Evolutionary conservation across 139 green algal genomes (phyloP).

Genomic region (Micromonas commoda): DNA sequence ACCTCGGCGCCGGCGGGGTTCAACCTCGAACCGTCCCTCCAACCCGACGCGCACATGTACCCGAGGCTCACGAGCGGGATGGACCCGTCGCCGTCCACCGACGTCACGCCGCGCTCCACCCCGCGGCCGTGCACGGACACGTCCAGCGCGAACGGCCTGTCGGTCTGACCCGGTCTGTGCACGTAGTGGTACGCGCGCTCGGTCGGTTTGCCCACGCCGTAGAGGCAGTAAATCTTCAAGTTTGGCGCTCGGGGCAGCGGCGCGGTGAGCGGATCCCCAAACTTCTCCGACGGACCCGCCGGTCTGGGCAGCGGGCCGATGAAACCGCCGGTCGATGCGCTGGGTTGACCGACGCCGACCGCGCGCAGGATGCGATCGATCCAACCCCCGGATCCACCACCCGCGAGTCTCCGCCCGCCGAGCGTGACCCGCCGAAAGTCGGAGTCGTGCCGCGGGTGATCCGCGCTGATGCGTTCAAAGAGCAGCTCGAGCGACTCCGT

Average conservation of each 20-base stretch:
- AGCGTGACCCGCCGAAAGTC: neutral
- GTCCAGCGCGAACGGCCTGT: neutral
- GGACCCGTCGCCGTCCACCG: constrained; percentile 21
- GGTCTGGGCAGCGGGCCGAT: neutral
- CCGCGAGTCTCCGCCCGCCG: too few relatives aligned
- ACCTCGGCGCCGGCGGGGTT: constrained; percentile 12
- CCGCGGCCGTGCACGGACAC: neutral
- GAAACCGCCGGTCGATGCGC: neutral
- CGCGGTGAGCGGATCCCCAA: neutral
- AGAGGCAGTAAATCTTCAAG: constrained; percentile 30
- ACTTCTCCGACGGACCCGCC: neutral
- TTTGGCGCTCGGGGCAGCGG: constrained; percentile 24
- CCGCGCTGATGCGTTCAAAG: neutral
- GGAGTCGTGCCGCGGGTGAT: neutral
- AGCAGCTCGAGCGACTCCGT: neutral
- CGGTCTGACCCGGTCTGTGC: neutral
- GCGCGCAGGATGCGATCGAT: too few relatives aligned
- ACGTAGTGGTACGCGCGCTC: constrained; percentile 19
- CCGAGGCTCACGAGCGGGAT: constrained; percentile 23
- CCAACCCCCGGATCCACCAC: too few relatives aligned
- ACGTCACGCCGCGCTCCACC: neutral
- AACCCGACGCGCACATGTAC: constrained; percentile 7
- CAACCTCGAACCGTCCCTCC: neutral
- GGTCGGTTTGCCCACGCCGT: constrained; percentile 28
- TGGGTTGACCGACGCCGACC: too few relatives aligned